phyloP scores from a whole-genome alignment of 441 rosid genomes.

The Bruguiera hainesii region DNA sequence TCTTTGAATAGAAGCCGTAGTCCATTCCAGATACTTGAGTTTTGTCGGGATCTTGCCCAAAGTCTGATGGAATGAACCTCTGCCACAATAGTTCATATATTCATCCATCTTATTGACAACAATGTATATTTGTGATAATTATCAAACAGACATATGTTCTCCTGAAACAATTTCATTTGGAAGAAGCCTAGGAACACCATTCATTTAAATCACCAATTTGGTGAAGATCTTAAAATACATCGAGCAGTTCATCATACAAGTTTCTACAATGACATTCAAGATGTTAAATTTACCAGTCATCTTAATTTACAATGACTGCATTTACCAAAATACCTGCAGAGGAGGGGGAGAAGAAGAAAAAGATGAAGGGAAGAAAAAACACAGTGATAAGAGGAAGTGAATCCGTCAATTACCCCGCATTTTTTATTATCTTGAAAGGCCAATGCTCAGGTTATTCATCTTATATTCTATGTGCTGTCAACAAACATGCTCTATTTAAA shows the following conservation, averaged over 20 bases:
- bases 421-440: no score
- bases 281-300: no score
- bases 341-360: no score
- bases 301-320: no score
- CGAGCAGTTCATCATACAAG: not conserved
- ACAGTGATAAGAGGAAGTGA: no score
- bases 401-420: no score
- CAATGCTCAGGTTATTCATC: no score
- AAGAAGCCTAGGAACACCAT: not conserved
- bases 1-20: constrained; percentile 36
- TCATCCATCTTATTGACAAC: constrained; percentile 1
- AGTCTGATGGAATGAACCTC: constrained; percentile 69
- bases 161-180: constrained; percentile 3
- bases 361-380: no score
- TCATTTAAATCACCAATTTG: not conserved
- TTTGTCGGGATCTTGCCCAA: constrained; percentile 58
- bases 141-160: not conserved
- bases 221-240: not conserved
- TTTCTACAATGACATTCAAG: not conserved
- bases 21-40: constrained; percentile 38
- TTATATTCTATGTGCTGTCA: not conserved
- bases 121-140: not conserved
- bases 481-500: not conserved
- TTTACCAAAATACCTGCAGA: no score
- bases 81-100: constrained; percentile 22